Base-by-base conservation (phyloP, 1,139 yeast genomes). In the Zygosaccharomyces pseudobailii region DNA sequence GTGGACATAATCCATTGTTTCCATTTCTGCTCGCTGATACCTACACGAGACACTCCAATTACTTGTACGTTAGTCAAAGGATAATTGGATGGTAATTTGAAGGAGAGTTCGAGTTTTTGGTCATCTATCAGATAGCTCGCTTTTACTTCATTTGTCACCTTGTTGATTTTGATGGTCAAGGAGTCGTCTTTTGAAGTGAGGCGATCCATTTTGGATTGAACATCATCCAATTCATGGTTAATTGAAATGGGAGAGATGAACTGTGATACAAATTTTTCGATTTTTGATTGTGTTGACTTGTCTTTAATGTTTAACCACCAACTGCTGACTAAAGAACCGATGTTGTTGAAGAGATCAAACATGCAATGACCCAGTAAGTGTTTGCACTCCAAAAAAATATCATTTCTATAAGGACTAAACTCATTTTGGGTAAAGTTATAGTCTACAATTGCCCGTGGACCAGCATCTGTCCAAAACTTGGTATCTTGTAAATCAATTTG, bases 1-100 rank as follows among this genome's bases (percentile, higher is more conserved):
- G 95, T 85, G 1, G 97, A 92, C 62, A 92, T 72, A 25, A 92
- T 70, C 98, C 98, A 92, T 0, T 96, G 92, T 57, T 88, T 84
- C 96, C 97, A 90, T 68, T 87, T 92, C 53, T 80, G 82, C 57
- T 92, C 97, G 56, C 85, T 87, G 13, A 90, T 95, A 13, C 98
- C 98, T 37, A 89, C 76, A 53, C 96, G 75, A 47, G 81, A 76
- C 1, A 87, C 79, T 0, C 97, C 96, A 45, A 79, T 82, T 0
- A 92, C 90, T 10, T 71, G 70, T 13, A 89, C 84, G 53, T 80
- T 86, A 10, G 79, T 74, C 44, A 89, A 72, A 3, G 97, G 97
- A 56, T 81, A 90, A 36, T 79, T 75, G 1, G 72, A 62, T 0
- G 97, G 97, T 17, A 89, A 69, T 44, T 73, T 75, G 50, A 90